phyloP scores from a whole-genome alignment of 352 stramenopile species.

The Globisporangium iwayamae region DNA sequence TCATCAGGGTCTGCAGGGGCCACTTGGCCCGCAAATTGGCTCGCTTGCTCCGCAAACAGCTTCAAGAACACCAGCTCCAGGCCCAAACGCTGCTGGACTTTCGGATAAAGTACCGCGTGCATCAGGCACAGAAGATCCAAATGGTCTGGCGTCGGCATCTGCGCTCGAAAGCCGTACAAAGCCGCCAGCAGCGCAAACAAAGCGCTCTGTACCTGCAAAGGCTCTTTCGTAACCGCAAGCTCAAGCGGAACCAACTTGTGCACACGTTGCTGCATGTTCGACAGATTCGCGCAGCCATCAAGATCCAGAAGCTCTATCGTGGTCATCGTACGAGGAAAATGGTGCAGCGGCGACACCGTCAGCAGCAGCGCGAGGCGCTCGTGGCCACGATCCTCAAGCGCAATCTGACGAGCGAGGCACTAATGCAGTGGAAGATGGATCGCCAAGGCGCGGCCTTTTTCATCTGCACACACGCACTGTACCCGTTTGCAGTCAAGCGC shows the following conservation, averaged over 20 bases:
- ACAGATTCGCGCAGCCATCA: slow-evolving; percentile 31
- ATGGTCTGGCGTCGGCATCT: slow-evolving; percentile 40
- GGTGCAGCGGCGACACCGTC: slow-evolving; percentile 14
- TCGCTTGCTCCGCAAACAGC: slow-evolving; percentile 24
- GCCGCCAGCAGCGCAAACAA: slow-evolving; percentile 24
- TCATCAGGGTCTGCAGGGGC: slow-evolving; percentile 41
- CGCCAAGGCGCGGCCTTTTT: slow-evolving; percentile 42
- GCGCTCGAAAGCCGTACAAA: slow-evolving; percentile 16
- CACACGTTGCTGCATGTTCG: slow-evolving; percentile 30
- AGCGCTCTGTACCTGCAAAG: slow-evolving; percentile 33
- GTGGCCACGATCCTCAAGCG: slow-evolving; percentile 32
- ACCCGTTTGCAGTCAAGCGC: slow-evolving; percentile 36
- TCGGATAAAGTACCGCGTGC: slow-evolving; percentile 36
- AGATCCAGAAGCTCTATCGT: slow-evolving; percentile 38
- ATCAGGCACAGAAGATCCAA: slow-evolving; percentile 48
- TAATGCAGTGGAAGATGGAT: slow-evolving; percentile 41
- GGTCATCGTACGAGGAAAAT: slow-evolving; percentile 24
- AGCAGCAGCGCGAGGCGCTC: slow-evolving; percentile 24
- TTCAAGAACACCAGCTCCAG: slow-evolving; percentile 23
- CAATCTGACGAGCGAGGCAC: slow-evolving; percentile 35
- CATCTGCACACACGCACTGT: slow-evolving; percentile 37
- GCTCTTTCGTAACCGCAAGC: slow-evolving; percentile 30
- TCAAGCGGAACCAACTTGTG: slow-evolving; percentile 39
- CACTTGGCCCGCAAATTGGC: slow-evolving; percentile 29
- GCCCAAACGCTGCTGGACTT: slow-evolving; percentile 32